A percentile compares a stretch with the other conserved stretches of the same genome.
Conservation (phyloP, 495 filamentous ascomycete genomes). For the Penicillium lagena region DNA sequence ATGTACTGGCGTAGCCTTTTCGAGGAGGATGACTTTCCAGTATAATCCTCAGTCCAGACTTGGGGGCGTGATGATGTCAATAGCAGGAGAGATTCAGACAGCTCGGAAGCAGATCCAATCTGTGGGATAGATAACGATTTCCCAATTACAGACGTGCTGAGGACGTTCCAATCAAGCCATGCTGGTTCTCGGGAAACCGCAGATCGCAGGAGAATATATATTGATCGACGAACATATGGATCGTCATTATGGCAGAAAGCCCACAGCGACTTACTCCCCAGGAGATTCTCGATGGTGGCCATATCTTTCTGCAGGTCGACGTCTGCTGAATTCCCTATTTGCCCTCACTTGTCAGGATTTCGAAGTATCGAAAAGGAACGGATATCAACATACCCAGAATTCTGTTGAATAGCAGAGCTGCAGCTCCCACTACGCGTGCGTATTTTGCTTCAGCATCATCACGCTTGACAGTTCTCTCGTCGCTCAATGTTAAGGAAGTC, state of each 20-base stretch:
- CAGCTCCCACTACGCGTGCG: constrained; percentile 65
- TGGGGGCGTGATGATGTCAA: constrained; percentile 58
- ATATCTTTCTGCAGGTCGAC: constrained; percentile 48
- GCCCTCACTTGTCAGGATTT: neutral
- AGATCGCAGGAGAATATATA: constrained; percentile 60
- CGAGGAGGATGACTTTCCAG: constrained; percentile 57
- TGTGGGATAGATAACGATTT: constrained; percentile 65
- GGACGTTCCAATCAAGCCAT: constrained; percentile 52
- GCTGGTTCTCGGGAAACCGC: constrained; percentile 52
- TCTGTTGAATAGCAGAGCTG: constrained; percentile 37
- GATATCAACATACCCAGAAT: constrained; percentile 32
- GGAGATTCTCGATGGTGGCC: constrained; percentile 44
- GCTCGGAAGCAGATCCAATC: constrained; percentile 63
- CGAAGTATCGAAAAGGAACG: neutral
- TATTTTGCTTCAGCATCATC: constrained; percentile 86
- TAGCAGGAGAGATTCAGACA: constrained; percentile 53
- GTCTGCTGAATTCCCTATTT: constrained; percentile 33
- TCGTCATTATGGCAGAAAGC: constrained; percentile 62
- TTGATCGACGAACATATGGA: constrained; percentile 59
- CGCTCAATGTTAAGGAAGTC: constrained; percentile 73
- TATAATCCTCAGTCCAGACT: constrained; percentile 68
- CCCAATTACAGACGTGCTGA: constrained; percentile 61
- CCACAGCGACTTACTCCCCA: constrained; percentile 69
- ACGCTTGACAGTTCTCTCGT: constrained; percentile 72
- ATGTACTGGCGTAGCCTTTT: constrained; percentile 64